Percentiles rank a stretch among this genome's conserved stretches.
These are phyloP conservation scores for Rhexocercosporidium sp. DNA, from an alignment of 2,329 filamentous ascomycete genomes.

Conservation along the genomic window DNA sequence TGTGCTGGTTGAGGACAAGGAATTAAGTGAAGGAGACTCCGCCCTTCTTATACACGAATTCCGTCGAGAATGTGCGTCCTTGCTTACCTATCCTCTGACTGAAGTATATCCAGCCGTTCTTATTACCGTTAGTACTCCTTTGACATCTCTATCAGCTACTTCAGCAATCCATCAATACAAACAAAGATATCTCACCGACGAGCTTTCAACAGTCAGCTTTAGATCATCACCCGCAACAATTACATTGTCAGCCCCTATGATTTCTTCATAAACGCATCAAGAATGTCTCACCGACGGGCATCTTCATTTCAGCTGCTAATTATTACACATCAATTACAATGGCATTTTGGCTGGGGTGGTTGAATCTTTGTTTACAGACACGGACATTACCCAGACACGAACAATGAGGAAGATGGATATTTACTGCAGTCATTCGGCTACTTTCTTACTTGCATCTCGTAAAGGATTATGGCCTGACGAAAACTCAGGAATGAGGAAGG, in stretches of 20 bases:
- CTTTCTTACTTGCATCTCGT: neutral
- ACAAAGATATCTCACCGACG: neutral
- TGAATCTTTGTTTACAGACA: neutral
- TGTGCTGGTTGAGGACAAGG: neutral
- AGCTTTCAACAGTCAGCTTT: neutral
- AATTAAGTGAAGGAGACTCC: neutral
- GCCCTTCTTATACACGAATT: neutral
- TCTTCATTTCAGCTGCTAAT: neutral
- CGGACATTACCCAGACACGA: neutral
- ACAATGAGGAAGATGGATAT: neutral
- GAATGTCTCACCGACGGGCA: neutral
- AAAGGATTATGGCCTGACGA: neutral
- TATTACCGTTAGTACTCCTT: neutral
- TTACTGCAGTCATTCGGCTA: neutral
- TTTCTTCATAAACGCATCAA: too few relatives aligned
- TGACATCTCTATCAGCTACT: neutral
- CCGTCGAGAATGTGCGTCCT: too few relatives aligned
- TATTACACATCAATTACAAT: neutral
- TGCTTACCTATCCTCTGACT: too few relatives aligned
- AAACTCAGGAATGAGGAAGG: neutral
- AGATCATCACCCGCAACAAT: neutral
- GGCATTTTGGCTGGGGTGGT: neutral
- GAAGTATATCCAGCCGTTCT: neutral
- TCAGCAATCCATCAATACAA: neutral
- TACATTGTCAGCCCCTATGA: neutral